Percentiles rank a stretch among this genome's conserved stretches.
Evolutionary conservation across 2,329 filamentous ascomycete species (phyloP).

Genomic region (Cladosporium phlei): DNA sequence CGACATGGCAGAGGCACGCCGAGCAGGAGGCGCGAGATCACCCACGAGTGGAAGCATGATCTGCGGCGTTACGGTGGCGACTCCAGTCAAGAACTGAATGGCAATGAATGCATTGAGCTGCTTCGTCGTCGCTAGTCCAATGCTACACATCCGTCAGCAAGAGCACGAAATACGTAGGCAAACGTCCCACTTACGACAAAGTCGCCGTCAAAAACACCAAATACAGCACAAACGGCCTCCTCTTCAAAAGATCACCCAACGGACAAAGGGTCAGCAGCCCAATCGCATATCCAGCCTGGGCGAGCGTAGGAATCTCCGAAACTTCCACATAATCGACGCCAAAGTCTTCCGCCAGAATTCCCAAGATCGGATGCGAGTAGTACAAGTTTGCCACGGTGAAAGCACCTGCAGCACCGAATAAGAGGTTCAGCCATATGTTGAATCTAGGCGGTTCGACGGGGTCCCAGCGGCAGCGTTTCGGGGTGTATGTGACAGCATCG

Average conservation of each 20-base stretch:
- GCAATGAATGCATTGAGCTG: slow-evolving; percentile 61
- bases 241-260: slow-evolving; percentile 63
- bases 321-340: slow-evolving; percentile 64
- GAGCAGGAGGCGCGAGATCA: slow-evolving; percentile 66
- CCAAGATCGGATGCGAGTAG: slow-evolving; percentile 75
- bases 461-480: slow-evolving; percentile 64
- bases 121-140: slow-evolving; percentile 65
- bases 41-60: slow-evolving; percentile 75
- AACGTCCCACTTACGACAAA: slow-evolving; percentile 49
- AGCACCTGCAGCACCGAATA: slow-evolving; percentile 62
- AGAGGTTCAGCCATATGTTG: slow-evolving; percentile 61
- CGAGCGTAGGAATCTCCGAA: slow-evolving; percentile 64
- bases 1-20: slow-evolving; percentile 64
- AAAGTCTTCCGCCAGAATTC: slow-evolving; percentile 68
- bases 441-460: slow-evolving; percentile 62
- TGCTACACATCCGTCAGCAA: slow-evolving; percentile 45
- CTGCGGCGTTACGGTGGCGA: slow-evolving; percentile 73
- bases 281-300: slow-evolving; percentile 73
- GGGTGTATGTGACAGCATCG: slow-evolving; percentile 48
- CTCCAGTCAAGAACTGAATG: slow-evolving; percentile 67
- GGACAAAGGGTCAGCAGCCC: slow-evolving; percentile 72
- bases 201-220: slow-evolving; percentile 62
- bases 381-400: slow-evolving; percentile 78
- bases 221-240: slow-evolving; percentile 64
- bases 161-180: neutral